Evolutionary conservation across 164 flowering plant species (phyloP), one percentile per base, ranked within the genome.

Genomic region (Berberis vulgaris): DNA sequence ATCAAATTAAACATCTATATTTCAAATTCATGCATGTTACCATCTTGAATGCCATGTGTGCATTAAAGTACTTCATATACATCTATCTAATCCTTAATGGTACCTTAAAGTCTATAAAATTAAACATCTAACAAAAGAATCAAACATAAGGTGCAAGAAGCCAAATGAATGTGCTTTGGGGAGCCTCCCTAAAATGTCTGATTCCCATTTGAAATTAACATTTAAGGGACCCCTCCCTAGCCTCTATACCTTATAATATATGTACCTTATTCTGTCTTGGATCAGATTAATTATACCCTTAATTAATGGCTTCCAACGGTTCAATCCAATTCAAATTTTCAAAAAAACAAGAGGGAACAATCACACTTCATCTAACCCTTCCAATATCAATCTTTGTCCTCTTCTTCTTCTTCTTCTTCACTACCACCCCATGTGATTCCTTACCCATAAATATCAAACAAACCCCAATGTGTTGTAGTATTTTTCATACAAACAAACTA

Each of bases 281-380:
- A 67, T 59, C 65, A 62, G 7, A 40, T 41, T 13, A 38, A 43
- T 50, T 7, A 8, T 50, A 8, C 52, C 47, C 45, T 59, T 9
- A 59, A 44, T 38, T 45, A 45, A 65, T 67, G 69, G 38, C 41
- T 60, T 10, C 65, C 76, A 76, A 79, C 79, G 80, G 79, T 77
- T 75, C 59, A 74, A 44, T 60, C 45, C 63, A 41, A 11, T 45
- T 54, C 57, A 57, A 71, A 64, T 62, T 57, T 73, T 69, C 67
- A 64, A 64, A 12, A 26, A 61, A 69, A 2, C 57, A 58, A 42
- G 45, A 43, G 49, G 45, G 26, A 44, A 13, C 50, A n/a, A 26
- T 26, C 26, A 26, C 26, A 26, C 26, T 26, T 26, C 26, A 26
- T 26, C 26, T 26, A 26, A 10, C 5, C 41, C n/a, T 41, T 50